Evolutionary conservation across 192 early-diverging fungal species (phyloP), one percentile per base, ranked within the genome.

Genomic region (Entomortierella parvispora): DNA sequence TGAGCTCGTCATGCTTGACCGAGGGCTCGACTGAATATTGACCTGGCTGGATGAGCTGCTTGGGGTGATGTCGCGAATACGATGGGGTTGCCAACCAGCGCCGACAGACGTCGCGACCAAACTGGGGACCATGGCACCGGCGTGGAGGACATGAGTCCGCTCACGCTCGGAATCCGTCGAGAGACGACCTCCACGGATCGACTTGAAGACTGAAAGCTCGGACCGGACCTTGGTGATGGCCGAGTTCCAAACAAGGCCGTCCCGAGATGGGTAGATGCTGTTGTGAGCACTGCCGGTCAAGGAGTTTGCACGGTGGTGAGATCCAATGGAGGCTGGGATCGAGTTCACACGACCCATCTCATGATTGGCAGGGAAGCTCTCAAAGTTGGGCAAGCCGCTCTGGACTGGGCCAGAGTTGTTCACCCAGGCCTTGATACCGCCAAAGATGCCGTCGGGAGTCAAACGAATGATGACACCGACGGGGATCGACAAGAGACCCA

Each of bases 401-500:
- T 49, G 17, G 17, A 58, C 9, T 11, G 61, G 46, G 9, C 42
- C 29, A 3, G 55, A 33, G 25, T 62, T 28, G 44, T 77, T 62
- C 25, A 77, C 60, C 74, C 74, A 68, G 29, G 50, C 55, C 46
- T 51, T 56, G 48, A 84, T 37, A 31, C 69, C 74, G 2, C 63
- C 57, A 56, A 87, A 83, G 22, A 81, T 23, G 5, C 62, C 52
- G 69, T 97, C 93, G 12, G 97, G 97, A 23, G 95, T 76, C 15
- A 98, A 70, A 32, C 95, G 85, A 55, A 98, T 85, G 3, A 95
- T 58, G 33, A 90, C 88, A 71, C 95, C 97, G 20, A 96, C 71
- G 10, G 93, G 92, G 17, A 99, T 55, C 8, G 94, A 89, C 18
- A 94, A 71, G 33, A 90, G 54, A 33, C 96, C 97, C 42, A 93